These are phyloP conservation scores for Fusarium guadeloupense DNA, from an alignment of 2,329 filamentous ascomycete genomes.

Conservation along the genomic window DNA sequence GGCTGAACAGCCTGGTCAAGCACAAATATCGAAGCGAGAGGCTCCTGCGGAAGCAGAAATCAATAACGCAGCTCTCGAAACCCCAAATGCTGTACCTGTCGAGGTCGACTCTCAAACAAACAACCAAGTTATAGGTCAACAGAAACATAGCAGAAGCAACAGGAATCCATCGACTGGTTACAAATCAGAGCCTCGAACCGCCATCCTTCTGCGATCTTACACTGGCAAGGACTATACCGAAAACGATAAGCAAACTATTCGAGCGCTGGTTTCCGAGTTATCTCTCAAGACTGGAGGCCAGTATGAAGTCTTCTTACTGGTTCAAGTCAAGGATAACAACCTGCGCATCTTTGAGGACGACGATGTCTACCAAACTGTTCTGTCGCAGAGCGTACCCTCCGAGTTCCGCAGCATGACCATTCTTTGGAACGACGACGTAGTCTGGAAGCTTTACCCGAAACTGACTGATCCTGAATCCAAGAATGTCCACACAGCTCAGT, in stretches of 20 bases:
- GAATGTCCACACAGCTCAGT: constrained; percentile 69
- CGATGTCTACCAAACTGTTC: constrained; percentile 65
- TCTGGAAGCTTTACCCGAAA: constrained; percentile 79
- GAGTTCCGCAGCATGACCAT: constrained; percentile 77
- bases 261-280: constrained; percentile 81
- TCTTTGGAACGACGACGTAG: constrained; percentile 78
- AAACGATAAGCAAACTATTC: constrained; percentile 81
- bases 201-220: constrained; percentile 79
- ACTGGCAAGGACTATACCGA: constrained; percentile 78
- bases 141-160: constrained; percentile 17
- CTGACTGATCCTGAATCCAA: constrained; percentile 69
- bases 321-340: constrained; percentile 76
- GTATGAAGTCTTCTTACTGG: constrained; percentile 81
- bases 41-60: neutral
- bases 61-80: neutral
- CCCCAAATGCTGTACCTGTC: neutral
- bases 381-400: constrained; percentile 70
- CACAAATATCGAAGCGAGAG: constrained; percentile 22
- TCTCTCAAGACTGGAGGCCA: constrained; percentile 79
- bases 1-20: constrained; percentile 8
- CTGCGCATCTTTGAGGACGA: constrained; percentile 68
- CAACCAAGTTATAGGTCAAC: constrained; percentile 3
- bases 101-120: neutral
- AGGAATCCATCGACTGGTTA: constrained; percentile 31
- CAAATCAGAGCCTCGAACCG: constrained; percentile 66